phyloP scores from a whole-genome alignment of 2,329 filamentous ascomycete genomes.

The Cordyceps pruinosa region DNA sequence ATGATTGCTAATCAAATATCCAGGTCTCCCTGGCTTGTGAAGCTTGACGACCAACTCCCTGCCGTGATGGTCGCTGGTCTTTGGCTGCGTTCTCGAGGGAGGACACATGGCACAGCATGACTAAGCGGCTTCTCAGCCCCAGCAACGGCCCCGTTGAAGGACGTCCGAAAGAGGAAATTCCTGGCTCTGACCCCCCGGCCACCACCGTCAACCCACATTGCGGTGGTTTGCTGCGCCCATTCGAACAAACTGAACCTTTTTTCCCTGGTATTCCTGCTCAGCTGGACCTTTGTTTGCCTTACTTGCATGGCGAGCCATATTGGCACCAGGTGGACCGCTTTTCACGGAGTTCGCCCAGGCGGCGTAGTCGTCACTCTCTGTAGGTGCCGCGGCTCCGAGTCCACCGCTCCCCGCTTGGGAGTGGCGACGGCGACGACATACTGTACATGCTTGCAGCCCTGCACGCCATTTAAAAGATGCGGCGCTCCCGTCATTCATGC shows the following conservation, averaged over 20 bases:
- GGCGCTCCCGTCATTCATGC: not conserved
- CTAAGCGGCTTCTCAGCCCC: not conserved
- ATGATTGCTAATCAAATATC: not conserved
- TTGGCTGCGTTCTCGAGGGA: not conserved
- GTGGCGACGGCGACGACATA: not conserved
- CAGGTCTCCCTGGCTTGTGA: not conserved
- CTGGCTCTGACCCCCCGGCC: not conserved
- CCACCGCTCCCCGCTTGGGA: not conserved
- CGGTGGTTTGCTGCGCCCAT: not conserved
- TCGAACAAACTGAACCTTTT: not conserved
- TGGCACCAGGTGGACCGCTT: not conserved
- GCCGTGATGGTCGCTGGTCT: no score
- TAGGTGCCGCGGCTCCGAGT: not conserved
- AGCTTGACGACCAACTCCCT: not conserved
- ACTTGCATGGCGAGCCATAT: no score
- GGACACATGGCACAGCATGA: not conserved
- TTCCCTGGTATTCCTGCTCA: not conserved
- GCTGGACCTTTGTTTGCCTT: not conserved
- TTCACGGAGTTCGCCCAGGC: not conserved
- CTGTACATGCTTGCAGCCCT: not conserved
- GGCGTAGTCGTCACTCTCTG: not conserved
- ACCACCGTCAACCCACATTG: no score
- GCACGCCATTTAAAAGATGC: not conserved
- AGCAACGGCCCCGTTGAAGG: not conserved
- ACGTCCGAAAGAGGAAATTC: conserved; percentile 6